Evolutionary conservation across 345 rosid species (phyloP).

Genomic region (Lumnitzera racemosa): DNA sequence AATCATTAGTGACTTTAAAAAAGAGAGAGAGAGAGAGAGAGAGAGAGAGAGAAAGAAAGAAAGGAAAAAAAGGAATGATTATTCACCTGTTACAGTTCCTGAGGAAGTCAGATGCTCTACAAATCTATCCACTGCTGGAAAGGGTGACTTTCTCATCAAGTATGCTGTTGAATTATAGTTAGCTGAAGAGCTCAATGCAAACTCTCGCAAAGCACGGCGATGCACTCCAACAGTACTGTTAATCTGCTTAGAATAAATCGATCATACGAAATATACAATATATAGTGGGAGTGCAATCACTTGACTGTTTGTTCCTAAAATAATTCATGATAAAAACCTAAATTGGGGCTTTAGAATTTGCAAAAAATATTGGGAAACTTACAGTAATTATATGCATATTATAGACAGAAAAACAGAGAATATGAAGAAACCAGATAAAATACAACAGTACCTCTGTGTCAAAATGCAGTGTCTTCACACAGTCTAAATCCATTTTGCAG

Average conservation of each 20-base stretch:
- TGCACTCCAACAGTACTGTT: conserved; percentile 32
- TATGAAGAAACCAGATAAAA: too few species aligned
- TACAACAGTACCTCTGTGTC: conserved; percentile 64
- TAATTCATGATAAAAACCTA: too few species aligned
- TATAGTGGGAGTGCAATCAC: too few species aligned
- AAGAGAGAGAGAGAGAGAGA: too few species aligned
- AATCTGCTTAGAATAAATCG: conserved; percentile 29
- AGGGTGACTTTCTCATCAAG: conserved; percentile 65
- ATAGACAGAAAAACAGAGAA: too few species aligned
- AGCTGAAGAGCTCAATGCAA: conserved; percentile 23
- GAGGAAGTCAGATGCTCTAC: conserved; percentile 61
- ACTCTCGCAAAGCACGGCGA: conserved; percentile 20
- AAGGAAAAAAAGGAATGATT: conserved; percentile 1
- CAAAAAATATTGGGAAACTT: not conserved
- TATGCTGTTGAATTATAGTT: conserved; percentile 37
- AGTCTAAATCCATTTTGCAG: conserved; percentile 86
- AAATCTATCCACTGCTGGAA: conserved; percentile 73
- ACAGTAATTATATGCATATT: not conserved
- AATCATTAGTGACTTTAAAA: too few species aligned
- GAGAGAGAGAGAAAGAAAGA: not conserved
- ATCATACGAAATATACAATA: too few species aligned
- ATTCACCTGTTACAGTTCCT: conserved; percentile 62
- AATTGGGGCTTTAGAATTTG: too few species aligned
- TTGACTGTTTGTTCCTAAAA: too few species aligned
- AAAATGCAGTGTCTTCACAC: conserved; percentile 76